Evolutionary conservation across 306 rosid genomes (phyloP).

Genomic region (Pueraria montana): DNA sequence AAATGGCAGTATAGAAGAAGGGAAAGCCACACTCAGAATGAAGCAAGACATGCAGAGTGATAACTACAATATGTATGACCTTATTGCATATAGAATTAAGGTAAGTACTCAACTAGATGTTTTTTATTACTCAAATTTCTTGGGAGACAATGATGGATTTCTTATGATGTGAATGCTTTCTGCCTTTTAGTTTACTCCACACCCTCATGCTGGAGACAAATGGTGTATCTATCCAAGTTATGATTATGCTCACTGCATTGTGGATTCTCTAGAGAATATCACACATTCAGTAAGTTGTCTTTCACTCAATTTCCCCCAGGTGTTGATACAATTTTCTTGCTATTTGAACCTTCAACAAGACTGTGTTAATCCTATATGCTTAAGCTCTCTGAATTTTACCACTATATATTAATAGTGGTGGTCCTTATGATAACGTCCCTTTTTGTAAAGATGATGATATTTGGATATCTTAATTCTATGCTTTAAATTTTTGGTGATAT

Average conservation of each 20-base stretch:
- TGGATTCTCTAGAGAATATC: constrained; percentile 96
- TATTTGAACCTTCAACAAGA: constrained; percentile 1
- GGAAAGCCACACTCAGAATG: constrained; percentile 97
- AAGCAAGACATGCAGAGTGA: constrained; percentile 99
- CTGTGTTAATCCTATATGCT: neutral
- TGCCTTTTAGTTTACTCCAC: constrained; percentile 81
- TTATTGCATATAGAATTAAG: constrained; percentile 96
- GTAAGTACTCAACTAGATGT: constrained; percentile 52
- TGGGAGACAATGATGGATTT: constrained; percentile 9
- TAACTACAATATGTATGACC: constrained; percentile 95
- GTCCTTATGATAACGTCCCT: neutral
- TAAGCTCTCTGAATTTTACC: neutral
- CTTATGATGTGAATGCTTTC: constrained; percentile 45
- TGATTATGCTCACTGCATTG: constrained; percentile 96
- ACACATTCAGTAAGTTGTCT: constrained; percentile 88
- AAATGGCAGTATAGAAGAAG: constrained; percentile 84
- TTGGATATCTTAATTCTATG: constrained; percentile 12
- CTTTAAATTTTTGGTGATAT: neutral
- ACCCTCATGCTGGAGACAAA: constrained; percentile 99
- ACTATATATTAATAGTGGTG: neutral
- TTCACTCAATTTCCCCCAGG: constrained; percentile 20
- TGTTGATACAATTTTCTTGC: constrained; percentile 2
- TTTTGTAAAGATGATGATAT: constrained; percentile 5
- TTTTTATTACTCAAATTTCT: constrained; percentile 34
- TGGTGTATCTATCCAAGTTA: constrained; percentile 99